Percentiles rank a stretch among this genome's conserved stretches.
Evolutionary conservation across 2,329 filamentous ascomycete genomes (phyloP).

Genomic region (Colletotrichum gloeosporioides): DNA sequence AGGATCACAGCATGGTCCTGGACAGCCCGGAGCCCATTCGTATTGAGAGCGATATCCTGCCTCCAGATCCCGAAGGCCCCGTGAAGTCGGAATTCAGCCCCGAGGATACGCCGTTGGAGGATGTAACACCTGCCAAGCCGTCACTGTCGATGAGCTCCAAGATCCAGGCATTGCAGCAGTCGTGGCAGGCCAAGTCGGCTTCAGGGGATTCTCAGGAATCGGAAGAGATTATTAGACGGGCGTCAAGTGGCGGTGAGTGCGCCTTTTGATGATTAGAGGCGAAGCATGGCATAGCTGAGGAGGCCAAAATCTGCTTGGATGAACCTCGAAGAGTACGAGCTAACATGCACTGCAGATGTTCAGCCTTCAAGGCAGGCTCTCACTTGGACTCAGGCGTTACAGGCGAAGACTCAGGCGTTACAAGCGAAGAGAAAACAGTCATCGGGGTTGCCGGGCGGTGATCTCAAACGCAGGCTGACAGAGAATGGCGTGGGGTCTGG

Average conservation of each 20-base stretch:
- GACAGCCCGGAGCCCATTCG: slow-evolving; percentile 4
- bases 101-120: neutral
- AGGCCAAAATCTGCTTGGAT: neutral
- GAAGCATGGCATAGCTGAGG: neutral
- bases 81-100: neutral
- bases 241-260: neutral
- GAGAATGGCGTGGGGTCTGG: neutral
- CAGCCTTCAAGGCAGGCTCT: neutral
- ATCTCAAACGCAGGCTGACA: neutral
- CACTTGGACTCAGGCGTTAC: neutral
- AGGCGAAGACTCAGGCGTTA: neutral
- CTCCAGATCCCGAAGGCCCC: neutral
- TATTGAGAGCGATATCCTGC: slow-evolving; percentile 29
- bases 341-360: neutral
- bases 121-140: neutral
- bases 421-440: neutral
- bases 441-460: neutral
- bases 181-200: slow-evolving; percentile 31
- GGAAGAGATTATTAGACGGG: neutral
- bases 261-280: neutral
- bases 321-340: neutral
- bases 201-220: neutral
- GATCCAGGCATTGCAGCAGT: slow-evolving; percentile 32
- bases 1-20: neutral
- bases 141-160: slow-evolving; percentile 12